These are phyloP conservation scores for Fusarium caatingaense DNA, from an alignment of 2,329 filamentous ascomycete species.

Conservation along the genomic window DNA sequence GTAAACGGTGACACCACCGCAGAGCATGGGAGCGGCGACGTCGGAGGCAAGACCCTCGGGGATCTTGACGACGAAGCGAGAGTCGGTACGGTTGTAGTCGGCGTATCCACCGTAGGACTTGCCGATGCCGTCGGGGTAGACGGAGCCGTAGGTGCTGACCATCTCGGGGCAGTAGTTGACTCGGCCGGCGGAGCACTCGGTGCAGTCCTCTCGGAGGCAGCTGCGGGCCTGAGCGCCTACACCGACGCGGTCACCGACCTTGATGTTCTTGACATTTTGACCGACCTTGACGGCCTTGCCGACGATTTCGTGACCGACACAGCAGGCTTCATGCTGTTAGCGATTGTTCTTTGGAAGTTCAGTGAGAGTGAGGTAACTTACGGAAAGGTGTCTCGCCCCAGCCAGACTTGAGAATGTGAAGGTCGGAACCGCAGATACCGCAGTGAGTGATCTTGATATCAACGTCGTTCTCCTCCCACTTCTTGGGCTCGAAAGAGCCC, in stretches of 20 bases:
- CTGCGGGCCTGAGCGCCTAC: slow-evolving; percentile 69
- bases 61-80: slow-evolving; percentile 61
- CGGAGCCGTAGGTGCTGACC: slow-evolving; percentile 64
- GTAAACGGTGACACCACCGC: slow-evolving; percentile 75
- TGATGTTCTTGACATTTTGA: slow-evolving; percentile 59
- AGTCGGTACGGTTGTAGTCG: slow-evolving; percentile 48
- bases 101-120: slow-evolving; percentile 61
- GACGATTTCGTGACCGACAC: slow-evolving; percentile 74
- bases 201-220: slow-evolving; percentile 60
- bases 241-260: slow-evolving; percentile 71
- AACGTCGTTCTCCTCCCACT: slow-evolving; percentile 71
- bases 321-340: slow-evolving; percentile 53
- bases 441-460: slow-evolving; percentile 74
- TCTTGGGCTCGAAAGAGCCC: slow-evolving; percentile 68
- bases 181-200: slow-evolving; percentile 54
- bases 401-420: slow-evolving; percentile 67
- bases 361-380: slow-evolving; percentile 40
- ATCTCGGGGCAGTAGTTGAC: slow-evolving; percentile 55
- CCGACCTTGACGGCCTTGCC: slow-evolving; percentile 67
- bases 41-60: slow-evolving; percentile 55
- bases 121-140: slow-evolving; percentile 59
- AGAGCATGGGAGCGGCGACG: slow-evolving; percentile 71
- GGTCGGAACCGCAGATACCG: slow-evolving; percentile 71
- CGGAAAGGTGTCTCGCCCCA: slow-evolving; percentile 58
- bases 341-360: not conserved